A percentile compares a stretch with the other conserved stretches of the same genome.
Evolutionary conservation across 106 monocot genomes (phyloP).

Genomic region (Triglochin maritima): DNA sequence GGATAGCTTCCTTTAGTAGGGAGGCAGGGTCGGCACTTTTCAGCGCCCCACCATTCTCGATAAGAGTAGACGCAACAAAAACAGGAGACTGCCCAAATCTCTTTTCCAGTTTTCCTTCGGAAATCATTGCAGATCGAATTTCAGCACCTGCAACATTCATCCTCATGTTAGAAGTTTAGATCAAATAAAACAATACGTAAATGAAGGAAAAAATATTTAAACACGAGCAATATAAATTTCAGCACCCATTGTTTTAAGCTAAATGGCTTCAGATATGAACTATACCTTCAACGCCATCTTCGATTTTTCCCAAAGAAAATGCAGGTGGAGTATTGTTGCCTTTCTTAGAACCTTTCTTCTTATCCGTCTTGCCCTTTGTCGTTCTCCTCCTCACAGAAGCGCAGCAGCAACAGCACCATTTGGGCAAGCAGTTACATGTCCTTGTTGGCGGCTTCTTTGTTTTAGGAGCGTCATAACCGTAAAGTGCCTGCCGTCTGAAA

Average conservation of each 20-base stretch:
- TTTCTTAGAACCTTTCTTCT: conserved; percentile 16
- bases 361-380: conserved; percentile 53
- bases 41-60: conserved; percentile 55
- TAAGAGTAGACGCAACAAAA: conserved; percentile 68
- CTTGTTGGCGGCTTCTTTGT: conserved; percentile 55
- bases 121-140: conserved; percentile 23
- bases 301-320: conserved; percentile 47
- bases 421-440: conserved; percentile 82
- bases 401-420: conserved; percentile 55
- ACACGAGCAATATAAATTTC: background rate
- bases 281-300: conserved; percentile 26
- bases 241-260: background rate
- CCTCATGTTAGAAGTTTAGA: background rate
- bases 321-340: conserved; percentile 37
- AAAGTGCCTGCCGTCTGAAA: conserved; percentile 39
- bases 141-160: conserved; percentile 21
- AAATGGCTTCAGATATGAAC: background rate
- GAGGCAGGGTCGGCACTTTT: conserved; percentile 65
- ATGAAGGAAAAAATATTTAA: background rate
- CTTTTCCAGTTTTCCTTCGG: conserved; percentile 58
- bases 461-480: conserved; percentile 70
- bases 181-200: background rate
- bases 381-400: conserved; percentile 47
- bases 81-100: conserved; percentile 76
- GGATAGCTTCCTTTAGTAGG: conserved; percentile 64